A percentile compares a stretch with the other conserved stretches of the same genome.
Evolutionary conservation across 192 early-diverging fungal genomes (phyloP).

Genomic region (Podila clonocystis): DNA sequence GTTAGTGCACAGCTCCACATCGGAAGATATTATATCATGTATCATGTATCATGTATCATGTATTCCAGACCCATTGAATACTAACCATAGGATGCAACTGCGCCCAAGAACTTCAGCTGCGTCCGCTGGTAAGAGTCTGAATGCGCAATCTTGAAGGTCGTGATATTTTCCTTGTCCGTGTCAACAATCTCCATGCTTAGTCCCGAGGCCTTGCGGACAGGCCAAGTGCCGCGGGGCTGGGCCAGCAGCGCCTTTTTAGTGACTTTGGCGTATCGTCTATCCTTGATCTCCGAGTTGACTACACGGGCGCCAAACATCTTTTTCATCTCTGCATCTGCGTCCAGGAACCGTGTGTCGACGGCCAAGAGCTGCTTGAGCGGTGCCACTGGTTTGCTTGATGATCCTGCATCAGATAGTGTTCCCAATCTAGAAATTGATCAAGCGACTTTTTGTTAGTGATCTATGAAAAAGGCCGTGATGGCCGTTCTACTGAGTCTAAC

Average conservation of each 20-base stretch:
- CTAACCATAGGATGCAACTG: constrained; percentile 70
- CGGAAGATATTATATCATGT: neutral
- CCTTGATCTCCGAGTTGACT: constrained; percentile 66
- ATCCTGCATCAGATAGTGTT: constrained; percentile 6
- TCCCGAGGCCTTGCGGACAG: constrained; percentile 61
- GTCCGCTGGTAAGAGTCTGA: constrained; percentile 76
- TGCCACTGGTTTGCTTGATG: constrained; percentile 4
- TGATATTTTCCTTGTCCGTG: constrained; percentile 43
- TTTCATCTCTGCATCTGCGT: constrained; percentile 90
- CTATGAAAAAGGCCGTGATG: neutral
- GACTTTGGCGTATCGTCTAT: constrained; percentile 59
- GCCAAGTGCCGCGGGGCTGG: constrained; percentile 79
- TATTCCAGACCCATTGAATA: neutral
- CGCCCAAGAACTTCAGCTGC: constrained; percentile 78
- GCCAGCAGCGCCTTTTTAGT: constrained; percentile 68
- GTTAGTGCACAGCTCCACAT: neutral
- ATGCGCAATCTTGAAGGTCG: constrained; percentile 73
- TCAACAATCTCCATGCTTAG: constrained; percentile 60
- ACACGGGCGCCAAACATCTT: constrained; percentile 90
- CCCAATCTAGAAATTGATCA: constrained; percentile 5
- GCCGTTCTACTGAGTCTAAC: neutral
- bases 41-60: too few relatives aligned
- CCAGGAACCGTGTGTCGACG: constrained; percentile 74
- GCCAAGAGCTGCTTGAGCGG: constrained; percentile 54
- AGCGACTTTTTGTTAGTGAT: neutral